phyloP scores from a whole-genome alignment of 2,329 filamentous ascomycete genomes.

The Fusarium sp. region DNA sequence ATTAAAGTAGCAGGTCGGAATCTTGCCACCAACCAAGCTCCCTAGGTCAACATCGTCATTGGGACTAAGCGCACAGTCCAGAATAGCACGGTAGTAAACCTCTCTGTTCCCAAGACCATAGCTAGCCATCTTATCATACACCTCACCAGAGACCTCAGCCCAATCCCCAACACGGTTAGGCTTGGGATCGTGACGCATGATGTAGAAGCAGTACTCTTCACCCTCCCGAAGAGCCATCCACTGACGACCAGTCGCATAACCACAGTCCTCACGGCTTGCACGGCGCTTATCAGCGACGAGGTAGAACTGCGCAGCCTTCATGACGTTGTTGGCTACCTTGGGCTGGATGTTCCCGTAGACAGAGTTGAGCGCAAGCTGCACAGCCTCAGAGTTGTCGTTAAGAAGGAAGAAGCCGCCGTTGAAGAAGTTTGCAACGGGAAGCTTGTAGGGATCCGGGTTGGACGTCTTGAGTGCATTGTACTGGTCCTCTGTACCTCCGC shows the following conservation, averaged over 20 bases:
- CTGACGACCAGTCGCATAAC: slow-evolving; percentile 16
- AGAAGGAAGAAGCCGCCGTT: slow-evolving; percentile 23
- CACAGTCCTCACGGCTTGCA: slow-evolving; percentile 4
- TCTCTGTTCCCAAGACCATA: slow-evolving; percentile 19
- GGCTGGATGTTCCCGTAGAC: slow-evolving; percentile 20
- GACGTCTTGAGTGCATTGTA: background rate
- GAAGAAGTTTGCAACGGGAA: slow-evolving; percentile 22
- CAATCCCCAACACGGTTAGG: background rate
- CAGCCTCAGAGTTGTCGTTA: slow-evolving; percentile 1
- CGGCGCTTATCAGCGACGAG: slow-evolving; percentile 26
- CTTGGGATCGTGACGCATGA: slow-evolving; percentile 4
- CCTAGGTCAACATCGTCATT: background rate
- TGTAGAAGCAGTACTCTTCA: slow-evolving; percentile 31
- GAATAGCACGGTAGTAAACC: slow-evolving; percentile 13
- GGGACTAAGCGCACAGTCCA: slow-evolving; percentile 9
- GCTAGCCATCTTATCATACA: slow-evolving; percentile 25
- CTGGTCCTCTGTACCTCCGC: background rate
- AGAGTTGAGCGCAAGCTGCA: background rate
- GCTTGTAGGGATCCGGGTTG: slow-evolving; percentile 11
- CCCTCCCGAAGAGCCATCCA: slow-evolving; percentile 19
- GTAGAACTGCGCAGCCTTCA: slow-evolving; percentile 17
- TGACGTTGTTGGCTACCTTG: slow-evolving; percentile 34
- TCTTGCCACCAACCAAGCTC: background rate
- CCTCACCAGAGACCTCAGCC: slow-evolving; percentile 1
- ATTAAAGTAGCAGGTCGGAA: slow-evolving; percentile 24